Evolutionary conservation across 768 basidiomycete species (phyloP), one percentile per base, ranked within the genome.

Genomic region (Tricholoma furcatifolium): DNA sequence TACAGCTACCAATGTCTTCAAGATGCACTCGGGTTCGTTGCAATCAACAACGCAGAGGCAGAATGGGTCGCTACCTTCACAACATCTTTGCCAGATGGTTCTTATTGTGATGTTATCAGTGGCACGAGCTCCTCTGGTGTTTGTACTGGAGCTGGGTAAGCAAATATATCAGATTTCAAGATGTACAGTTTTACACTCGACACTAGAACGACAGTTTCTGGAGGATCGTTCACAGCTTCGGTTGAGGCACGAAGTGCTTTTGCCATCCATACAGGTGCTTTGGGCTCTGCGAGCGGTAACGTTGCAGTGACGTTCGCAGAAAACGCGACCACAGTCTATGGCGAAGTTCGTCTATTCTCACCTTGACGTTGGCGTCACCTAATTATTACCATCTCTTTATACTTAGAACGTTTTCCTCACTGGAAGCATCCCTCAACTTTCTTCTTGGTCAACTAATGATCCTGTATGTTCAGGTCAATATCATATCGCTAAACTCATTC

Each of bases 31-130:
- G 85, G 85, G 2, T 85, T 82, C 53, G 80, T 86, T 2, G 84
- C 78, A 0, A 87, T 88, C 59, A 88, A 88, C 62, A 87, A 87
- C 54, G 76, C 66, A 4, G 81, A 84, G 53, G 70, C 71, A 4
- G 58, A 67, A 0, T 88, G 87, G 86, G 79, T 56, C 7, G 48
- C 75, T 0, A 79, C 78, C 0, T 87, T 88, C 63, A 62, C 67
- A 15, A 87, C 85, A 0, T 76, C 79, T 0, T 67, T 88, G 8
- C 75, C 85, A 0, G 75, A 67, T 20, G 85, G 84, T 0, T 64
- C 67, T 4, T 88, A 87, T 59, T 88, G 87, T 66, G 82, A 89
- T 63, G 81, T 87, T 17, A 71, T 85, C 31, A 76, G 73, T 44
- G 85, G 85, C 9, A 63, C 58, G 30, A 70, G 65, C 24, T 65